Percentiles rank a stretch among this genome's conserved stretches.
Conservation (phyloP, 2,329 filamentous ascomycete species). For the Exophiala sp. region DNA sequence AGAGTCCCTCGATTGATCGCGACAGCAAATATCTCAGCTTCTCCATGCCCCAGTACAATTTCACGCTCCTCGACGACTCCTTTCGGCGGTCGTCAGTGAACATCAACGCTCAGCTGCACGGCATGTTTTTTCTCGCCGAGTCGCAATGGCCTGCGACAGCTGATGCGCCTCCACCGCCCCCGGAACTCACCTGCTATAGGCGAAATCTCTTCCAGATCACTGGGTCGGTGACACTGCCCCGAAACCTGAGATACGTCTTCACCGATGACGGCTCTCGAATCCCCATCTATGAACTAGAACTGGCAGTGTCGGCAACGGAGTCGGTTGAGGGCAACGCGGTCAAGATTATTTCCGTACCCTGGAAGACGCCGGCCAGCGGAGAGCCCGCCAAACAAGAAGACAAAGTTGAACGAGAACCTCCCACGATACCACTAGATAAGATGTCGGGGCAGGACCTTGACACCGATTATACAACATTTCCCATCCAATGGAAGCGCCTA, state of each 20-base stretch:
- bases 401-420: constrained; percentile 77
- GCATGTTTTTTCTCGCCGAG: constrained; percentile 64
- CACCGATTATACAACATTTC: constrained; percentile 81
- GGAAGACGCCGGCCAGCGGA: constrained; percentile 83
- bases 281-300: constrained; percentile 73
- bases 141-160: constrained; percentile 56
- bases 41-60: constrained; percentile 57
- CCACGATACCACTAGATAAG: constrained; percentile 67
- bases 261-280: constrained; percentile 79
- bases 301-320: constrained; percentile 86
- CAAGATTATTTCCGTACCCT: constrained; percentile 92
- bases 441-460: constrained; percentile 63
- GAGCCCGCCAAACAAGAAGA: constrained; percentile 51
- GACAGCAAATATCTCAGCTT: constrained; percentile 71
- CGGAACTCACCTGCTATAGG: constrained; percentile 90
- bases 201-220: constrained; percentile 95
- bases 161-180: constrained; percentile 50
- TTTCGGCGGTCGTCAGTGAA: constrained; percentile 52
- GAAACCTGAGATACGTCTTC: constrained; percentile 71
- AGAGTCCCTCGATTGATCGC: constrained; percentile 56
- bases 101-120: constrained; percentile 57
- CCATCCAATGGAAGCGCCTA: constrained; percentile 86
- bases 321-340: constrained; percentile 89
- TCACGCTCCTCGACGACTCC: constrained; percentile 55
- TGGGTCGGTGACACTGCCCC: constrained; percentile 74